These are phyloP conservation scores for Alternaria burnsii DNA, from an alignment of 2,329 filamentous ascomycete genomes.

Conservation along the genomic window DNA sequence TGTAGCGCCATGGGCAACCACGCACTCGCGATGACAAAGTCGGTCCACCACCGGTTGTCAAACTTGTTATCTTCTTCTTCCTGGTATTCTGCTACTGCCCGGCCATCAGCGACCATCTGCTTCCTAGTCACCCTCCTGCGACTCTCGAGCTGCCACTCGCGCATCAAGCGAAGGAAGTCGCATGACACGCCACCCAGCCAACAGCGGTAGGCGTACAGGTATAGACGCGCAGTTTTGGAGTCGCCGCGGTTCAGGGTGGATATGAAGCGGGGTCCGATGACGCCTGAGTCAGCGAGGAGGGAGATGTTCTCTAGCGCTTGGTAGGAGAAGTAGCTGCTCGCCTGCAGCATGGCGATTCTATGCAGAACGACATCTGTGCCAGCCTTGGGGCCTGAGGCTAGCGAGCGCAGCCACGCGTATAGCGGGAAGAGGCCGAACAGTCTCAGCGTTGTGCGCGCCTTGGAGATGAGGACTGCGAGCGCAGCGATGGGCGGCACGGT, in stretches of 20 bases:
- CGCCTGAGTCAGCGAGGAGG: conserved; percentile 53
- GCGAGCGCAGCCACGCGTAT: conserved; percentile 56
- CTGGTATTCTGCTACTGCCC: conserved; percentile 42
- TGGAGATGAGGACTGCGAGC: conserved; percentile 52
- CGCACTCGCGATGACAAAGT: conserved; percentile 53
- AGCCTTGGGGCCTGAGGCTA: conserved; percentile 52
- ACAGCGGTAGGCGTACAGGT: conserved; percentile 53
- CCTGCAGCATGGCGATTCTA: conserved; percentile 53
- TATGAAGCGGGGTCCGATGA: conserved; percentile 49
- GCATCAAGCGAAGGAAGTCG: conserved; percentile 54
- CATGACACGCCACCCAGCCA: conserved; percentile 56
- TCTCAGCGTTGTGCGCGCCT: conserved; percentile 55
- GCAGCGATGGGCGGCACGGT: conserved; percentile 45
- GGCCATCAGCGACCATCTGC: conserved; percentile 41
- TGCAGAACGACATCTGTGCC: conserved; percentile 55
- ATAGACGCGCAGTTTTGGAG: conserved; percentile 47
- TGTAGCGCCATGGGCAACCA: conserved; percentile 57
- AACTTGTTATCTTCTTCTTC: conserved; percentile 50
- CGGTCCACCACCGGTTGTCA: conserved; percentile 54
- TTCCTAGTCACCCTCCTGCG: conserved; percentile 41
- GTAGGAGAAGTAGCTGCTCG: conserved; percentile 54
- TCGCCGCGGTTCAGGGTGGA: conserved; percentile 49
- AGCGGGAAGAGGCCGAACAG: conserved; percentile 55
- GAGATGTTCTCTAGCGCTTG: conserved; percentile 56
- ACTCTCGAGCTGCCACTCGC: conserved; percentile 55